Percentiles rank a stretch among this genome's conserved stretches.
Evolutionary conservation across 108 stramenopile genomes (phyloP).

Genomic region (Cyclotella choctawhatcheeana): DNA sequence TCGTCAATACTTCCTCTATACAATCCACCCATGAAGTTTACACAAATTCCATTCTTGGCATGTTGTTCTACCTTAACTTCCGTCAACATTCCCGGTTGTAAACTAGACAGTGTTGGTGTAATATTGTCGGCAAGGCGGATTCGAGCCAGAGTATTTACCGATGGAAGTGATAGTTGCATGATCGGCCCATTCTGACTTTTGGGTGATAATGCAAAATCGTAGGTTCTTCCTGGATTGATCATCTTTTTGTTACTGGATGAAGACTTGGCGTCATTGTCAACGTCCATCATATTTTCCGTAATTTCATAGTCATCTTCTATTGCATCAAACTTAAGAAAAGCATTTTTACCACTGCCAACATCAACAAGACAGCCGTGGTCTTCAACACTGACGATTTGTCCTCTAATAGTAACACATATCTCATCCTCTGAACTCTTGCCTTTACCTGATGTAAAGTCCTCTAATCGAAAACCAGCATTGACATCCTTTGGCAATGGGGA

Average conservation of each 20-base stretch:
- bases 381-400: conserved; percentile 70
- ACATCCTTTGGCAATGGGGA: conserved; percentile 60
- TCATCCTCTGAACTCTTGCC: background rate
- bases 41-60: conserved; percentile 84
- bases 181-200: conserved; percentile 17
- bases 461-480: conserved; percentile 50
- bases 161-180: conserved; percentile 38
- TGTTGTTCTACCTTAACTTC: conserved; percentile 68
- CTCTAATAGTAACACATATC: conserved; percentile 44
- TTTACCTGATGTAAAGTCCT: conserved; percentile 15
- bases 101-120: conserved; percentile 47
- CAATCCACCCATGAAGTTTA: conserved; percentile 68
- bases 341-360: conserved; percentile 43
- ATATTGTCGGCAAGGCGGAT: conserved; percentile 22
- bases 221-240: conserved; percentile 47
- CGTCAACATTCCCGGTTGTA: conserved; percentile 75
- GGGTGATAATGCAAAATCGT: conserved; percentile 51
- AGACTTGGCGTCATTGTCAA: conserved; percentile 40
- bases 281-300: conserved; percentile 31
- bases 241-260: background rate
- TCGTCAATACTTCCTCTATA: conserved; percentile 84
- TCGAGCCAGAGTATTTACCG: conserved; percentile 16
- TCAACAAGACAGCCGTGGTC: conserved; percentile 88
- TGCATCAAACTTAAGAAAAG: conserved; percentile 75
- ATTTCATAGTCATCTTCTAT: conserved; percentile 60